Evolutionary conservation across 176 grass and related monocot genomes (phyloP).

Genomic region (Dactylis glomerata): DNA sequence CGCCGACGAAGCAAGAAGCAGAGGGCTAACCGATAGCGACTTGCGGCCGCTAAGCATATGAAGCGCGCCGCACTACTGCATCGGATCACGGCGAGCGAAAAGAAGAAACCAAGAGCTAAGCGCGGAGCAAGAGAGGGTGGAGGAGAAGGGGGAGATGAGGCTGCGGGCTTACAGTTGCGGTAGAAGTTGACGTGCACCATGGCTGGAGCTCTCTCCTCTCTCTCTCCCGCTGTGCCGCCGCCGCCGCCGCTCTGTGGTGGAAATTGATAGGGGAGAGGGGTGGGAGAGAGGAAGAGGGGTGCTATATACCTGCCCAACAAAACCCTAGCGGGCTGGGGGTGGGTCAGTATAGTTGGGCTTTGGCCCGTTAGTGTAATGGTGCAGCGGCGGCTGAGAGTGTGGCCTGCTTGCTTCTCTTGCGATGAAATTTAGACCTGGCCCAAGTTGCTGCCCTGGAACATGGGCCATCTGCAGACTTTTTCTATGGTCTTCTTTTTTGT

Average conservation of each 20-base stretch:
- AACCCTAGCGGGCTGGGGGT: constrained; percentile 39
- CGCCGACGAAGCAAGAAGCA: neutral
- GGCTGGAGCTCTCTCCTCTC: constrained; percentile 24
- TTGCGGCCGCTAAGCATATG: neutral
- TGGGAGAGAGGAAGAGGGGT: neutral
- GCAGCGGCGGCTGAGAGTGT: neutral
- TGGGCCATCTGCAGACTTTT: too few relatives aligned
- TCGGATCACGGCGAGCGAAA: constrained; percentile 2
- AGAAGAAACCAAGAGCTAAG: neutral
- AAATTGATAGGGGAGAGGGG: neutral
- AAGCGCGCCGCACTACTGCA: neutral
- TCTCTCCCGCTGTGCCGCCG: neutral
- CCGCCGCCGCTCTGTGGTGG: constrained; percentile 35
- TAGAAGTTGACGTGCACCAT: constrained; percentile 70
- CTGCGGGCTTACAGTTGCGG: constrained; percentile 53
- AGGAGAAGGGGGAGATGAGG: neutral
- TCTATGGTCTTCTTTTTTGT: too few relatives aligned
- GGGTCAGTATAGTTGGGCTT: neutral
- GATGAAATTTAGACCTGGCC: too few relatives aligned
- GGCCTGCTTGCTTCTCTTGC: neutral
- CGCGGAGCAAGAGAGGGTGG: neutral
- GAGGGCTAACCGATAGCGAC: neutral
- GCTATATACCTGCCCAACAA: constrained; percentile 14
- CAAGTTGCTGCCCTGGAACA: neutral
- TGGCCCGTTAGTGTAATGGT: neutral